Base-by-base conservation (phyloP, 1,139 yeast species). In the Sugiyamaella pinicola region DNA sequence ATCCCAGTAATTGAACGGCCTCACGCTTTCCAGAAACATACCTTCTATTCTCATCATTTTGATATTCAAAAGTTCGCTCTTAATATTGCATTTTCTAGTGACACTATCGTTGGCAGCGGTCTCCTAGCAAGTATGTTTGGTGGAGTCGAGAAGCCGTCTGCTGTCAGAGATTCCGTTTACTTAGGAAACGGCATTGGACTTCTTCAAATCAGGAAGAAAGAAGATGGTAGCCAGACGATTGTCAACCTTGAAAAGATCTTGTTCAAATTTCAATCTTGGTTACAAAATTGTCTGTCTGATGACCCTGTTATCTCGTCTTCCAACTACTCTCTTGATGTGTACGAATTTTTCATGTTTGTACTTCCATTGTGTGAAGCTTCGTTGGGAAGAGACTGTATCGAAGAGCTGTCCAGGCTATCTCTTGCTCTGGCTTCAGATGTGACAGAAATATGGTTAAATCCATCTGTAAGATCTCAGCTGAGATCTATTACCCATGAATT, bases 41-140 rank as follows among this genome's bases (percentile, higher is more conserved):
- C 8, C 19, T 34, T 22, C n/a, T 46, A 15, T 28, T 37, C 49
- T n/a, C 21, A 46, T 18, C 13, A 46, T 8, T 50, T 49, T 19
- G 58, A 53, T 28, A 34, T 55, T 28, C 39, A 43, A 12, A 40
- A 18, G 21, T 54, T 54, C 10, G 51, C 56, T 19, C 33, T 19
- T 10, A 44, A 52, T 43, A 42, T 55, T 13, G 26, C 26, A 19
- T 55, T 55, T 48, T 15, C 49, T 4, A 22, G 15, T 6, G 48
- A 41, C 33, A 46, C 56, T 6, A 46, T 55, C 33, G 44, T 48
- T 26, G 51, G 52, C 9, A 34, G 37, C 4, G 47, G 50, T 15
- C 19, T 48, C 2, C 17, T 53, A 24, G 22, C 35, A 5, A 18
- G 21, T 12, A 17, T 41, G 34, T 38, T 38, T 24, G 29, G 22